Percentiles rank a stretch among this genome's conserved stretches.
Conservation (phyloP, 2,329 filamentous ascomycete species). For the Zymoseptoria passerinii region DNA sequence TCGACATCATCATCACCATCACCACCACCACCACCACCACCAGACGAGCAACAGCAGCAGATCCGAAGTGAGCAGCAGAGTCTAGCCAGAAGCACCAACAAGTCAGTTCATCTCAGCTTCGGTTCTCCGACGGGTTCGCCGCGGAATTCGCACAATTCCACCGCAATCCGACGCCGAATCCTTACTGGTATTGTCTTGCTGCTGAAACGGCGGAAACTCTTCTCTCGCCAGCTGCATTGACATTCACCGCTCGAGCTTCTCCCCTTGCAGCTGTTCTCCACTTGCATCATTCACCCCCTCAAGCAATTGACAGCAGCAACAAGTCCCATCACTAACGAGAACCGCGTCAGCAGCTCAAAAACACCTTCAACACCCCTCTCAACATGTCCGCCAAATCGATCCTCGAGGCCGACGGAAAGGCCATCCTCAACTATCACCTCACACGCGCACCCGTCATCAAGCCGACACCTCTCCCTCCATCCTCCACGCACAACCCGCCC, state of each 20-base stretch:
- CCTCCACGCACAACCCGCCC: slow-evolving; percentile 84
- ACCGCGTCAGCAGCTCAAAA: slow-evolving; percentile 1
- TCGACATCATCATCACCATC: not conserved
- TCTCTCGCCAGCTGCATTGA: not conserved
- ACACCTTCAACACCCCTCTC: slow-evolving; percentile 15
- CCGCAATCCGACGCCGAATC: not conserved
- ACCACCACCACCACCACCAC: not conserved
- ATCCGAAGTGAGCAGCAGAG: not conserved
- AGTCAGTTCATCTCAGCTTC: not conserved
- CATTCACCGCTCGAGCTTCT: not conserved
- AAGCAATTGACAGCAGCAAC: not conserved
- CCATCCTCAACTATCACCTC: slow-evolving; percentile 99
- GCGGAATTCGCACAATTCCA: not conserved
- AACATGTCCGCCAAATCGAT: slow-evolving; percentile 95
- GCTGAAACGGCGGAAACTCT: not conserved
- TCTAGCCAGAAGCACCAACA: not conserved
- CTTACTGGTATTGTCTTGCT: not conserved
- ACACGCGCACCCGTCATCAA: slow-evolving; percentile 96
- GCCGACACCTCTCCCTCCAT: slow-evolving; percentile 80
- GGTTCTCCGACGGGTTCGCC: not conserved
- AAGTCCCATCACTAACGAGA: slow-evolving; percentile 18
- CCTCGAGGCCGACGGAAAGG: slow-evolving; percentile 98
- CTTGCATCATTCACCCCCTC: not conserved
- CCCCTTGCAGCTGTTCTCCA: not conserved
- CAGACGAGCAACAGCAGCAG: not conserved